Percentiles rank a stretch among this genome's conserved stretches.
Conservation (phyloP, 78 protist genomes). For the Tieghemostelium lacteum region DNA sequence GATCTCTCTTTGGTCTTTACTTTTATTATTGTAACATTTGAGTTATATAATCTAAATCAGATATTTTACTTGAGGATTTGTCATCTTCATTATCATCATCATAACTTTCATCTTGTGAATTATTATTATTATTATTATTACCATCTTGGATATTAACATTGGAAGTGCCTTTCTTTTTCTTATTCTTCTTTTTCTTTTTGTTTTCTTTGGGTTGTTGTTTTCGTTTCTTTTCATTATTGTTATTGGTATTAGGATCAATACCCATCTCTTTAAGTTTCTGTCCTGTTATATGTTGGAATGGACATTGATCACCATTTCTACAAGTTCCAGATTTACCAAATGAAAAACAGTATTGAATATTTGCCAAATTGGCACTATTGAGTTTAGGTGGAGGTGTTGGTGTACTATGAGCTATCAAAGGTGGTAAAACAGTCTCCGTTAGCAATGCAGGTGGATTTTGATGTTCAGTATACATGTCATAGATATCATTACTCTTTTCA, state of each 20-base stretch:
- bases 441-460: not conserved
- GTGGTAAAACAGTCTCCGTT: not conserved
- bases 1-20: too few species aligned
- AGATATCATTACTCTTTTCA: not conserved
- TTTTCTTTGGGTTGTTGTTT: not conserved
- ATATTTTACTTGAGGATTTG: too few species aligned
- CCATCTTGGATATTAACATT: not conserved
- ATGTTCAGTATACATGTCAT: slow-evolving; percentile 40
- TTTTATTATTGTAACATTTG: too few species aligned
- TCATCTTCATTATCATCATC: too few species aligned
- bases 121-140: not conserved
- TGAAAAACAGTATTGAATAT: slow-evolving; percentile 15
- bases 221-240: not conserved
- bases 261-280: slow-evolving; percentile 19
- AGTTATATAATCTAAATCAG: too few species aligned
- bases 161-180: not conserved
- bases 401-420: not conserved
- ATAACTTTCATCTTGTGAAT: not conserved
- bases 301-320: slow-evolving; percentile 16
- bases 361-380: not conserved
- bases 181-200: slow-evolving; percentile 13
- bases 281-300: slow-evolving; percentile 31
- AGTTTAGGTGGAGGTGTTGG: not conserved
- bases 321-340: slow-evolving; percentile 50
- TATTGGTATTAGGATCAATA: not conserved